These are phyloP conservation scores for Hypericum androsaemum DNA, from an alignment of 345 rosid genomes.

Conservation along the genomic window DNA sequence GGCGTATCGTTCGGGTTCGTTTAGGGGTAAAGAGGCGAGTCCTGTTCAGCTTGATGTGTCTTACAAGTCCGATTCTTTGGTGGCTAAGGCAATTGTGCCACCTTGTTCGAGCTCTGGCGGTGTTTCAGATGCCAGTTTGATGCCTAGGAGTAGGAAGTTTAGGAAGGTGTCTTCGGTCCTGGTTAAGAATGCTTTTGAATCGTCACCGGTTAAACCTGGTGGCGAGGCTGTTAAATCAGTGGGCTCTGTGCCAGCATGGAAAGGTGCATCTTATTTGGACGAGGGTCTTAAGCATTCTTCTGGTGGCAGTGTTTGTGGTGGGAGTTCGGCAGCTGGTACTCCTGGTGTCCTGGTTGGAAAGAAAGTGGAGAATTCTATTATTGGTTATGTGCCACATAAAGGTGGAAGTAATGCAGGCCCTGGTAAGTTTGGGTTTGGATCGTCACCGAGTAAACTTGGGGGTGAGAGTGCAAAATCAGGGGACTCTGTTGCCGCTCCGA, in stretches of 20 bases:
- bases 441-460: slow-evolving; percentile 5
- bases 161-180: slow-evolving; percentile 23
- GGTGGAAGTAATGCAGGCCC: slow-evolving; percentile 23
- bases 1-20: slow-evolving; percentile 27
- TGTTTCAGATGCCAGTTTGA: slow-evolving; percentile 23
- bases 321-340: slow-evolving; percentile 19
- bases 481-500: slow-evolving; percentile 13
- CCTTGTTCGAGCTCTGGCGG: slow-evolving; percentile 27
- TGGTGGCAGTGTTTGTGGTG: slow-evolving; percentile 13
- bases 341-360: slow-evolving; percentile 17
- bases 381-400: slow-evolving; percentile 19
- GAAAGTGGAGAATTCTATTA: slow-evolving; percentile 13
- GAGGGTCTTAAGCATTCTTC: slow-evolving; percentile 20
- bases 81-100: slow-evolving; percentile 56
- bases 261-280: slow-evolving; percentile 21
- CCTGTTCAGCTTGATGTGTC: slow-evolving; percentile 75
- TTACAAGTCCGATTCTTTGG: slow-evolving; percentile 67
- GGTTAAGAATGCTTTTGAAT: slow-evolving; percentile 20
- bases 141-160: slow-evolving; percentile 43
- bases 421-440: slow-evolving; percentile 8
- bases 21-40: slow-evolving; percentile 40
- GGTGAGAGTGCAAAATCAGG: slow-evolving; percentile 20
- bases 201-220: slow-evolving; percentile 6
- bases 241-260: slow-evolving; percentile 14
- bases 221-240: slow-evolving; percentile 20